A percentile compares a stretch with the other conserved stretches of the same genome.
phyloP scores from a whole-genome alignment of 2,329 filamentous ascomycete genomes.

The Mollisia scopiformis region DNA sequence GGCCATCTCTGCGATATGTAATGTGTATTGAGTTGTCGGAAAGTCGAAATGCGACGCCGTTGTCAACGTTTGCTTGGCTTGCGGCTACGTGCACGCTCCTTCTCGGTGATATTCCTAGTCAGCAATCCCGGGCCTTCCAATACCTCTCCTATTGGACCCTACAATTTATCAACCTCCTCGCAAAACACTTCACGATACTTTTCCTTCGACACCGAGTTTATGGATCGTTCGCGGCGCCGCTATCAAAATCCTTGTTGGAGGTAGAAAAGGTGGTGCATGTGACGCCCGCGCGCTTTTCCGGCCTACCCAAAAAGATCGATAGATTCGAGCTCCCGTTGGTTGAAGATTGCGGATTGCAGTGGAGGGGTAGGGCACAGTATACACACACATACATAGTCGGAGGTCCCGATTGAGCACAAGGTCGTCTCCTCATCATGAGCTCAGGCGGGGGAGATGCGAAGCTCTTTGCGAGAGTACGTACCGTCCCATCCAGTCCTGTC shows the following conservation, averaged over 20 bases:
- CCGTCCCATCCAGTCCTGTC: slow-evolving; percentile 28
- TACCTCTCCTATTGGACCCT: slow-evolving; percentile 21
- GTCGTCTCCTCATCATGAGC: slow-evolving; percentile 35
- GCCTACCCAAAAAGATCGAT: slow-evolving; percentile 19
- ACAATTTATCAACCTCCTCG: slow-evolving; percentile 12
- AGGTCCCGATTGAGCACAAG: slow-evolving; percentile 12
- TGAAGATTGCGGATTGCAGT: slow-evolving; percentile 21
- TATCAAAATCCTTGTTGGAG: slow-evolving; percentile 23
- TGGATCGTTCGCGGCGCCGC: slow-evolving; percentile 26
- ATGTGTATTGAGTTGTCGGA: slow-evolving; percentile 21
- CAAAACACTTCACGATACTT: slow-evolving; percentile 11
- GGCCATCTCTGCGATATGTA: slow-evolving; percentile 22
- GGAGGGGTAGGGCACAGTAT: slow-evolving; percentile 30
- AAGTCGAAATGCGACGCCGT: background rate
- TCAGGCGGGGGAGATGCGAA: slow-evolving; percentile 89
- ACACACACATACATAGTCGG: slow-evolving; percentile 16
- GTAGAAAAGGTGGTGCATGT: slow-evolving; percentile 30
- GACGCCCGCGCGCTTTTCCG: slow-evolving; percentile 30
- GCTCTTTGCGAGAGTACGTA: slow-evolving; percentile 93
- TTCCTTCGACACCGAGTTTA: slow-evolving; percentile 21
- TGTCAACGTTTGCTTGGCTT: background rate
- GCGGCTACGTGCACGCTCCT: slow-evolving; percentile 11
- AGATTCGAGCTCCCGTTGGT: slow-evolving; percentile 31
- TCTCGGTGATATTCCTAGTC: slow-evolving; percentile 6
- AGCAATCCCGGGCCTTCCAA: slow-evolving; percentile 20